A percentile compares a stretch with the other conserved stretches of the same genome.
Conservation (phyloP, 1,139 yeast species). For the Magnusiomyces fungicola region DNA sequence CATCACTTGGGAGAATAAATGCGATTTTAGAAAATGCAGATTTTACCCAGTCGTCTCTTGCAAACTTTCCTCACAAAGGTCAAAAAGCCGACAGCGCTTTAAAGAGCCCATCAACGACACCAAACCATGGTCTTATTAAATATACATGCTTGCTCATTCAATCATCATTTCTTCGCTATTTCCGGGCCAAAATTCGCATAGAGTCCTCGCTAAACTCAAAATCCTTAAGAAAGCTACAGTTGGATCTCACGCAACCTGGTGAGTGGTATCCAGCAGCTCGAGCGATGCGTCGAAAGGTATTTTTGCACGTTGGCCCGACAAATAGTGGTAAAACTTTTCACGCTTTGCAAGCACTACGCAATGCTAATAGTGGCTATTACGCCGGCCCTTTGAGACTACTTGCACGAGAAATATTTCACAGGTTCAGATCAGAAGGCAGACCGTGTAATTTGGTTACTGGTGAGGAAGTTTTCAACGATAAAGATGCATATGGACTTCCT, state of each 20-base stretch:
- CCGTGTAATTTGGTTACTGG: constrained; percentile 87
- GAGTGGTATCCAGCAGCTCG: constrained; percentile 90
- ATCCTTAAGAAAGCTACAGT: not conserved
- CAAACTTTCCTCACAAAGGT: not conserved
- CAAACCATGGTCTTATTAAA: not conserved
- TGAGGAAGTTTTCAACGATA: constrained; percentile 78
- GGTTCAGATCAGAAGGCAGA: constrained; percentile 57
- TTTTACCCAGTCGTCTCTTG: not conserved
- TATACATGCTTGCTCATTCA: constrained; percentile 3
- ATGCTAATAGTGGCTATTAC: constrained; percentile 75
- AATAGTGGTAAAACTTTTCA: constrained; percentile 93
- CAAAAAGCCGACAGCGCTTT: not conserved
- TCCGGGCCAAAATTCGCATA: constrained; percentile 10
- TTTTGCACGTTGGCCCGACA: constrained; percentile 95
- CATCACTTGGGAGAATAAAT: constrained; percentile 10
- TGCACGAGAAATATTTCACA: constrained; percentile 86
- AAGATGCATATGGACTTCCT: constrained; percentile 49
- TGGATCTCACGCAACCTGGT: constrained; percentile 42
- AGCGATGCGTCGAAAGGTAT: constrained; percentile 64
- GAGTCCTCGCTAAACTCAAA: constrained; percentile 6
- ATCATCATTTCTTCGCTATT: constrained; percentile 12
- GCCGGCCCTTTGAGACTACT: constrained; percentile 90
- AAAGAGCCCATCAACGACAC: too few relatives aligned
- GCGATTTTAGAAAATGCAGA: constrained; percentile 12
- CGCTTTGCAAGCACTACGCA: constrained; percentile 62